These are phyloP conservation scores for Roridomyces roridus DNA, from an alignment of 768 basidiomycete species.

Conservation along the genomic window DNA sequence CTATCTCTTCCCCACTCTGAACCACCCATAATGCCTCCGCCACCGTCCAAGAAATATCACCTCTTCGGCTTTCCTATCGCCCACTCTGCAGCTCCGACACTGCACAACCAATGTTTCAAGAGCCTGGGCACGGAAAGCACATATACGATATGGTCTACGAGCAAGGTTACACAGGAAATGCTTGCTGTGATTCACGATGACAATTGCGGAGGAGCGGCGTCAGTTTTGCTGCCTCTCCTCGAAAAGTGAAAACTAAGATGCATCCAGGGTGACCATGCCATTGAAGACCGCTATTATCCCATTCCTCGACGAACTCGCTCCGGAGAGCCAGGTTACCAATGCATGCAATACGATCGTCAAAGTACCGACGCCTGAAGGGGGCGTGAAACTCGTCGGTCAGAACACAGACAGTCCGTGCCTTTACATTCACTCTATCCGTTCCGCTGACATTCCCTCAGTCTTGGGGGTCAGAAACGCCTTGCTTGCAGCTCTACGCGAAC, in stretches of 20 bases:
- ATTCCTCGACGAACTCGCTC: slow-evolving; percentile 38
- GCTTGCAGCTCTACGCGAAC: slow-evolving; percentile 31
- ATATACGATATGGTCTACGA: slow-evolving; percentile 39
- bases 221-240: slow-evolving; percentile 6
- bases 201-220: slow-evolving; percentile 42
- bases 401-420: slow-evolving; percentile 40
- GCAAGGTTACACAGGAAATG: slow-evolving; percentile 37
- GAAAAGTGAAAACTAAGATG: not conserved
- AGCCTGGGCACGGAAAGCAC: slow-evolving; percentile 30
- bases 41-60: slow-evolving; percentile 20
- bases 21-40: not conserved
- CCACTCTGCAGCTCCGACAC: slow-evolving; percentile 38
- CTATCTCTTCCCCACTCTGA: no score
- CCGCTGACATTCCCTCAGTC: slow-evolving; percentile 21
- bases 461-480: slow-evolving; percentile 42
- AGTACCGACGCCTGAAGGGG: slow-evolving; percentile 29
- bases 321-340: slow-evolving; percentile 36
- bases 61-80: slow-evolving; percentile 44
- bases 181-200: slow-evolving; percentile 28
- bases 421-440: not conserved
- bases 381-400: slow-evolving; percentile 39
- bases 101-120: slow-evolving; percentile 39
- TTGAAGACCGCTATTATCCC: slow-evolving; percentile 39
- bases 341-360: slow-evolving; percentile 45
- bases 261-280: slow-evolving; percentile 42